phyloP scores from a whole-genome alignment of 441 rosid species.

The Adansonia grandidieri region DNA sequence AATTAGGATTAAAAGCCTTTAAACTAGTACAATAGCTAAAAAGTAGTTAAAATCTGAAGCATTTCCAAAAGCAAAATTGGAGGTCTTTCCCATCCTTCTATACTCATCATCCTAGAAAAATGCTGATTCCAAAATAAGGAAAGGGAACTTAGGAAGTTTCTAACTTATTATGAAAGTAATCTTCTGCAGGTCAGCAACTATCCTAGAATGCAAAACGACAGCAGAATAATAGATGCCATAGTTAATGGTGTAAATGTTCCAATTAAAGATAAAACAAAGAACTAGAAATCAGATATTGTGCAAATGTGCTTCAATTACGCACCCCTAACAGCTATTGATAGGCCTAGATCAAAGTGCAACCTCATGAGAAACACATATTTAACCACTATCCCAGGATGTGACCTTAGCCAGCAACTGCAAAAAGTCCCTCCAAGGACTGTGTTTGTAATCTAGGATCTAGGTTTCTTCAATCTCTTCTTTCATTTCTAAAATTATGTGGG shows the following conservation, averaged over 20 bases:
- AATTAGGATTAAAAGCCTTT: slow-evolving; percentile 18
- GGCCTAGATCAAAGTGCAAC: neutral
- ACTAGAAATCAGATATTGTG: neutral
- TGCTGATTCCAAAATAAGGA: neutral
- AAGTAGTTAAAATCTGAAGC: neutral
- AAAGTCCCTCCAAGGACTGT: neutral
- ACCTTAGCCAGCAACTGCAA: neutral
- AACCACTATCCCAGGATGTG: neutral
- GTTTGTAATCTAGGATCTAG: neutral
- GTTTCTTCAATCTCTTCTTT: neutral
- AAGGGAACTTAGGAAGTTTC: neutral
- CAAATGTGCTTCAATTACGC: neutral
- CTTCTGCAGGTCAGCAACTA: neutral
- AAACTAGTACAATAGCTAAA: neutral
- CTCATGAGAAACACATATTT: neutral
- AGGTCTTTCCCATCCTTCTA: neutral
- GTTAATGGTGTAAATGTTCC: neutral
- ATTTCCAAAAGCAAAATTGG: neutral
- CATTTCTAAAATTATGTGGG: neutral
- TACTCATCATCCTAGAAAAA: neutral
- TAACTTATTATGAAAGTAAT: neutral
- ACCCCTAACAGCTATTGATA: neutral
- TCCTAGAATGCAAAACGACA: neutral
- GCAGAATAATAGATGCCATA: neutral
- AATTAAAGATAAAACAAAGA: neutral